phyloP scores from a whole-genome alignment of 2,329 filamentous ascomycete species.

The Verticillium isaacii region DNA sequence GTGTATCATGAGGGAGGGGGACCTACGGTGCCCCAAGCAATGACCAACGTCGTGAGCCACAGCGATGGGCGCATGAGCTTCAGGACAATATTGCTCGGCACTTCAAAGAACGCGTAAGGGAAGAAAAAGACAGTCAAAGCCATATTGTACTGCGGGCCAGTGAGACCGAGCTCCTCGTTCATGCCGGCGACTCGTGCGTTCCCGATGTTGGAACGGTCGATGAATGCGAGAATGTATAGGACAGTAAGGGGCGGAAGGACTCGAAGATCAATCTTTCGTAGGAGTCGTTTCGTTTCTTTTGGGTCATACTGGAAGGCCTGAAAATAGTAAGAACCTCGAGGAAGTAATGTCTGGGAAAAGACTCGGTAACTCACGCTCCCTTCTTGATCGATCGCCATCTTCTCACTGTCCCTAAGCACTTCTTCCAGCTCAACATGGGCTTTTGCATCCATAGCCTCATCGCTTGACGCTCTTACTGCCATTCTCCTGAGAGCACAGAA shows the following conservation, averaged over 20 bases:
- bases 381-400: no score
- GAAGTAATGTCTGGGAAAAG: no score
- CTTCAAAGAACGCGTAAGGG: constrained; percentile 48
- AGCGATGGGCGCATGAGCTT: constrained; percentile 48
- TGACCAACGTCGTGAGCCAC: constrained; percentile 49
- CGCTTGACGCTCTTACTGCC: no score
- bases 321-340: not conserved
- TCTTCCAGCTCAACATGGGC: no score
- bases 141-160: constrained; percentile 50
- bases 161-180: constrained; percentile 39
- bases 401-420: no score
- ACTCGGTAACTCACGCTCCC: no score
- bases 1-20: constrained; percentile 24
- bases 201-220: constrained; percentile 37
- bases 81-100: constrained; percentile 51
- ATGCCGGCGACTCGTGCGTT: constrained; percentile 54
- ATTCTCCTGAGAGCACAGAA: no score
- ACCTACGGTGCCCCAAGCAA: constrained; percentile 39
- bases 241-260: constrained; percentile 47
- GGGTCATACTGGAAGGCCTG: constrained; percentile 31
- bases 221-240: constrained; percentile 38
- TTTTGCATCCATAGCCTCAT: no score
- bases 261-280: constrained; percentile 46
- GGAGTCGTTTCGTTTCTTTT: constrained; percentile 43
- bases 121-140: constrained; percentile 54